These are phyloP conservation scores for Tuber calosporum DNA, from an alignment of 495 filamentous ascomycete genomes.

Conservation along the genomic window DNA sequence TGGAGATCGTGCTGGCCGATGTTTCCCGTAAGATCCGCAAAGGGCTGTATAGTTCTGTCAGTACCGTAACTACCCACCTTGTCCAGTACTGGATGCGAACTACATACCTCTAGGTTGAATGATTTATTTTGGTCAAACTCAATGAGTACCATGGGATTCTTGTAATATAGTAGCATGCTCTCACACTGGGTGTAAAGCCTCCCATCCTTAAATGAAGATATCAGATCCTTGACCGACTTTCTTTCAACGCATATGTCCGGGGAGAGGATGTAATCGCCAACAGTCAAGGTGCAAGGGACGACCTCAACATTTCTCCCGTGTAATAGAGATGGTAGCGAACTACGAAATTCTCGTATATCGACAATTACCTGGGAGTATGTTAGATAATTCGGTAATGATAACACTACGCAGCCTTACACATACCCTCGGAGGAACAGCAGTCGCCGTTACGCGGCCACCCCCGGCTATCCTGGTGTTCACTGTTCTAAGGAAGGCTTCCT, in stretches of 20 bases:
- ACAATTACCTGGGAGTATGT: conserved; percentile 55
- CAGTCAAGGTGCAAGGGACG: conserved; percentile 89
- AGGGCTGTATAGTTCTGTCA: conserved; percentile 29
- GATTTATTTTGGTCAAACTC: conserved; percentile 97
- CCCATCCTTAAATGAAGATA: conserved; percentile 82
- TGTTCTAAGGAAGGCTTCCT: conserved; percentile 88
- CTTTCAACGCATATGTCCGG: conserved; percentile 89
- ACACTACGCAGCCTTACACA: background rate
- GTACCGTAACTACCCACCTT: background rate
- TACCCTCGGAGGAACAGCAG: conserved; percentile 75
- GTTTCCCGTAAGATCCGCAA: conserved; percentile 37
- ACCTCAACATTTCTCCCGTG: conserved; percentile 80
- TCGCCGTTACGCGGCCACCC: conserved; percentile 79
- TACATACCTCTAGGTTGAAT: conserved; percentile 72
- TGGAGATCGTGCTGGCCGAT: conserved; percentile 59
- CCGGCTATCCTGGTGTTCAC: conserved; percentile 96
- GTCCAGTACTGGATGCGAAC: background rate
- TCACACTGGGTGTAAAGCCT: conserved; percentile 88
- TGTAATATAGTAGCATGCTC: conserved; percentile 89
- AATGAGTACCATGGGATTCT: conserved; percentile 81
- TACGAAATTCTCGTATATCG: conserved; percentile 92
- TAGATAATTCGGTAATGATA: background rate
- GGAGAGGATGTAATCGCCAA: conserved; percentile 90
- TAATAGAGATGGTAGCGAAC: conserved; percentile 80
- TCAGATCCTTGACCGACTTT: conserved; percentile 84